phyloP scores from a whole-genome alignment of 2,329 filamentous ascomycete species.

The Colletotrichum theobromicola region DNA sequence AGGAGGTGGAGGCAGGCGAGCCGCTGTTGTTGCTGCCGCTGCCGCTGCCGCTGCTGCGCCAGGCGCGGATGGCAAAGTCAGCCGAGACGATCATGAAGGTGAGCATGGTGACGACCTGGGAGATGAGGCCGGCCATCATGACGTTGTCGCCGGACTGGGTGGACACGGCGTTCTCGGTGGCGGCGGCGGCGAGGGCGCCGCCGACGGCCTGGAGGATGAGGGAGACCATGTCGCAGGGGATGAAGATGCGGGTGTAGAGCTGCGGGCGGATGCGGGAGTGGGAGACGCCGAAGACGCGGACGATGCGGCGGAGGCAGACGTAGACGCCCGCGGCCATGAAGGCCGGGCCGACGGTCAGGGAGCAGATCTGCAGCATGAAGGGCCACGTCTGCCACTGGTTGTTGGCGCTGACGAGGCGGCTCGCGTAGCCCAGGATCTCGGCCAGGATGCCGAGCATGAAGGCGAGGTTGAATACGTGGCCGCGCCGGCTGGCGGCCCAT shows the following conservation, averaged over 20 bases:
- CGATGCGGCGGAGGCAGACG: slow-evolving; percentile 60
- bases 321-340: slow-evolving; percentile 71
- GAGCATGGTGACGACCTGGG: slow-evolving; percentile 63
- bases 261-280: slow-evolving; percentile 53
- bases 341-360: slow-evolving; percentile 68
- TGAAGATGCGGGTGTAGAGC: slow-evolving; percentile 61
- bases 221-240: slow-evolving; percentile 66
- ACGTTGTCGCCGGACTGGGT: slow-evolving; percentile 58
- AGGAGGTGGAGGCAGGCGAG: slow-evolving; percentile 34
- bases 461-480: slow-evolving; percentile 55
- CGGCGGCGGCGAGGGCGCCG: slow-evolving; percentile 57
- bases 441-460: slow-evolving; percentile 58
- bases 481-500: slow-evolving; percentile 49
- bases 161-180: slow-evolving; percentile 39
- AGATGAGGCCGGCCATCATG: slow-evolving; percentile 68
- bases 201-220: slow-evolving; percentile 66
- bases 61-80: slow-evolving; percentile 55
- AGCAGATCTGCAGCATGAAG: slow-evolving; percentile 64
- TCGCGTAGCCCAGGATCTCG: slow-evolving; percentile 65
- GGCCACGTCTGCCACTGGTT: slow-evolving; percentile 55
- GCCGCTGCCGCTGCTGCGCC: slow-evolving; percentile 32
- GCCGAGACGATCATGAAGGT: slow-evolving; percentile 56
- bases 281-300: slow-evolving; percentile 51
- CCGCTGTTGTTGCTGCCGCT: slow-evolving; percentile 3
- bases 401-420: slow-evolving; percentile 58